Conservation (phyloP, 805 yeast species). For the Myxozyma kluyveri region DNA sequence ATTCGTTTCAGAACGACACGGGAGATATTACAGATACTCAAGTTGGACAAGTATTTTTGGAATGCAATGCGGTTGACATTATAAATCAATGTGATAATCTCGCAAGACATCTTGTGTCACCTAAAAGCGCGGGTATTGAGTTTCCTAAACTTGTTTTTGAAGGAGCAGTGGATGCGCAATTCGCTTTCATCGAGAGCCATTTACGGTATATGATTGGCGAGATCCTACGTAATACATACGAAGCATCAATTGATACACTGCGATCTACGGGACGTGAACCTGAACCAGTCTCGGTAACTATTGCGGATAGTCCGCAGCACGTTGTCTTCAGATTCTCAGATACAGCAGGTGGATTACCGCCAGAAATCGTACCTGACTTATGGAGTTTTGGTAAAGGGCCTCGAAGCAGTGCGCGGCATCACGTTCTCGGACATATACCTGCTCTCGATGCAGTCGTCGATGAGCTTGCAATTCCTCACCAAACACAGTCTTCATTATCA, state of each 20-base stretch:
- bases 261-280: slow-evolving; percentile 29
- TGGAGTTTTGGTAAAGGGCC: slow-evolving; percentile 66
- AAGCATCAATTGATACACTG: slow-evolving; percentile 65
- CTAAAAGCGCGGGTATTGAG: slow-evolving; percentile 52
- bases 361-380: slow-evolving; percentile 56
- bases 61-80: slow-evolving; percentile 70
- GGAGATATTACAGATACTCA: slow-evolving; percentile 40
- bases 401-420: slow-evolving; percentile 32
- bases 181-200: slow-evolving; percentile 84
- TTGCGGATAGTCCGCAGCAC: slow-evolving; percentile 62
- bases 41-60: slow-evolving; percentile 75
- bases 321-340: slow-evolving; percentile 80
- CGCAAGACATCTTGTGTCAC: slow-evolving; percentile 49
- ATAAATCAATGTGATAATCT: slow-evolving; percentile 56
- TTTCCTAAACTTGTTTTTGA: slow-evolving; percentile 77
- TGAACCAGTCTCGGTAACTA: slow-evolving; percentile 67
- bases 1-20: slow-evolving; percentile 52
- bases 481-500: not conserved
- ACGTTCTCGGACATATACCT: slow-evolving; percentile 36
- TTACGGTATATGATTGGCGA: slow-evolving; percentile 85
- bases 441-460: slow-evolving; percentile 36
- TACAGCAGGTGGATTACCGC: slow-evolving; percentile 81
- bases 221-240: slow-evolving; percentile 77
- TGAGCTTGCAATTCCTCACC: too few species aligned
- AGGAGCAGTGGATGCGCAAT: slow-evolving; percentile 60